Conservation (phyloP, 176 grass and related monocot genomes). For the Avena atlantica region DNA sequence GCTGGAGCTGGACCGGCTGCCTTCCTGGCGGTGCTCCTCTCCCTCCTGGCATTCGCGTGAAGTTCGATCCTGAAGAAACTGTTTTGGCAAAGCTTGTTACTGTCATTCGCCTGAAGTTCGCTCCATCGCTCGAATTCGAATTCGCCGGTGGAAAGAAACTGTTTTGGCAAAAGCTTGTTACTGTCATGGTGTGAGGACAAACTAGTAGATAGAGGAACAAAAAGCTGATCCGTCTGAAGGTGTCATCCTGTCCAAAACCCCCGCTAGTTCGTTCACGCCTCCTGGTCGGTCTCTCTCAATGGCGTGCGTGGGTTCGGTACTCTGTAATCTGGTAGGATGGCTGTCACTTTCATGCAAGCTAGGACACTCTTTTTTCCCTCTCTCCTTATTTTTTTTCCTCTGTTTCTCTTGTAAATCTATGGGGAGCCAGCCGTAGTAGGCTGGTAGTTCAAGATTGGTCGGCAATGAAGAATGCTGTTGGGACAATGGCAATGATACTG, state of each 20-base stretch:
- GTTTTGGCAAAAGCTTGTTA: neutral
- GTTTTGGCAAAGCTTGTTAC: conserved; percentile 1
- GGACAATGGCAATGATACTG: neutral
- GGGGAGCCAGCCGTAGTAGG: conserved; percentile 6
- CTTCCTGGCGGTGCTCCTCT: conserved; percentile 33
- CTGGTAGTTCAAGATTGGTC: conserved; percentile 4
- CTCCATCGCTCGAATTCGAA: neutral
- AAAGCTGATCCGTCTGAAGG: conserved; percentile 33
- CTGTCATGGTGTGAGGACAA: conserved; percentile 34
- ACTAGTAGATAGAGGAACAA: neutral
- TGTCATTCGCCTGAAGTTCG: conserved; percentile 17
- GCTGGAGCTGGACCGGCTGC: neutral
- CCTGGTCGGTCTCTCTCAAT: conserved; percentile 35
- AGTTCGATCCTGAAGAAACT: neutral
- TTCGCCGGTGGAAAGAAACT: neutral
- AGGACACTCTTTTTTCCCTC: conserved; percentile 6
- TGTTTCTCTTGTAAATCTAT: conserved; percentile 46
- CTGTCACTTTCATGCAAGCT: conserved; percentile 55
- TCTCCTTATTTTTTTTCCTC: too few species aligned
- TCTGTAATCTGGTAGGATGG: conserved; percentile 49
- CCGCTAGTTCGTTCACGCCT: conserved; percentile 23
- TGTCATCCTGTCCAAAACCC: conserved; percentile 11
- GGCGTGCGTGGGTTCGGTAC: conserved; percentile 23
- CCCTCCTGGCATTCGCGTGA: conserved; percentile 31
- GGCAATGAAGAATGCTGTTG: conserved; percentile 30